A percentile compares a stretch with the other conserved stretches of the same genome.
These are phyloP conservation scores for Echium plantagineum DNA, from an alignment of 257 asterid species.

Conservation along the genomic window DNA sequence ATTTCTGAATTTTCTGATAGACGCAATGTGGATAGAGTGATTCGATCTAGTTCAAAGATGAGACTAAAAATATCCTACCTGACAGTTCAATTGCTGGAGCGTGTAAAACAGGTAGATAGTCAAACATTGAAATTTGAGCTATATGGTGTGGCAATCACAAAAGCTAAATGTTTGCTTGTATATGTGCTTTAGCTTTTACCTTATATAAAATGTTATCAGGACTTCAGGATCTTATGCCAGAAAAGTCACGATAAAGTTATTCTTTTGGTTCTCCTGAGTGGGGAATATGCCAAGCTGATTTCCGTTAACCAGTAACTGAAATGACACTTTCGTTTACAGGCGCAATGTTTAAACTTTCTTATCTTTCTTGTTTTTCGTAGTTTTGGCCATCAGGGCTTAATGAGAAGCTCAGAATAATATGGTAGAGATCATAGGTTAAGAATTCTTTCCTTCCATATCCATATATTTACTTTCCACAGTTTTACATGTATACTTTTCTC, in stretches of 20 bases:
- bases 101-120: constrained; percentile 25
- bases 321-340: too few species aligned
- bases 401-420: neutral
- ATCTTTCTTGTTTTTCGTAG: too few species aligned
- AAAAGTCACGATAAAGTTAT: neutral
- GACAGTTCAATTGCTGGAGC: constrained; percentile 60
- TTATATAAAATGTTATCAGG: too few species aligned
- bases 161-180: neutral
- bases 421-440: neutral
- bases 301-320: neutral
- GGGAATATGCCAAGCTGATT: neutral
- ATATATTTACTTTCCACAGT: constrained; percentile 2
- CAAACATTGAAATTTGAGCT: neutral
- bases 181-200: too few species aligned
- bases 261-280: neutral
- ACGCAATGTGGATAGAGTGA: constrained; percentile 39
- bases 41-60: constrained; percentile 37
- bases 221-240: neutral
- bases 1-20: constrained; percentile 74
- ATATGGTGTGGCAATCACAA: neutral
- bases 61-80: constrained; percentile 51
- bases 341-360: neutral
- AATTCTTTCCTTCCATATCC: neutral
- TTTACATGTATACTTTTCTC: constrained; percentile 22
- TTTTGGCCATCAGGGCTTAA: neutral